These are phyloP conservation scores for Diutina rugosa DNA, from an alignment of 1,139 yeast genomes.

Conservation along the genomic window DNA sequence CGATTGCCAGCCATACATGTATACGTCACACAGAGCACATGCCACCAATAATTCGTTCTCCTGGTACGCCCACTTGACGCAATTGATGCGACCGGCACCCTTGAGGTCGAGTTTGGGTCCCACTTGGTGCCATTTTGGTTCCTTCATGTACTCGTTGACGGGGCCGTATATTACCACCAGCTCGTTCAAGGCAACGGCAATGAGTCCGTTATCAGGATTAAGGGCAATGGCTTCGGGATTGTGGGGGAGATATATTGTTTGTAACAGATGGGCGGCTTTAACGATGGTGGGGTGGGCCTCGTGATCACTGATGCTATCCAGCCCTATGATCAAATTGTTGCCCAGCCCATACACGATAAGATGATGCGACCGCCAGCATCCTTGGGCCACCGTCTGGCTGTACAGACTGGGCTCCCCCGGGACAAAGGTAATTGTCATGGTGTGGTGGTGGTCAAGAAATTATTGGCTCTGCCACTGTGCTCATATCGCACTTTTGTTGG, in stretches of 20 bases:
- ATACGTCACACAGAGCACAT: conserved; percentile 30
- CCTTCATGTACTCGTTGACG: conserved; percentile 26
- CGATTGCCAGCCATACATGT: conserved; percentile 40
- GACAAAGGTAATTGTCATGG: conserved; percentile 54
- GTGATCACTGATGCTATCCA: neutral
- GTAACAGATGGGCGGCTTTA: conserved; percentile 22
- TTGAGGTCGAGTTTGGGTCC: neutral
- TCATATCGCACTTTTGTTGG: neutral
- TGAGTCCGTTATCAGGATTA: conserved; percentile 42
- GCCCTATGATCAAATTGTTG: conserved; percentile 55
- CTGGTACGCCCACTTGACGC: conserved; percentile 54
- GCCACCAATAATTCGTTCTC: conserved; percentile 54
- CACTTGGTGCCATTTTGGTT: conserved; percentile 32
- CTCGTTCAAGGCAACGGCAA: conserved; percentile 31
- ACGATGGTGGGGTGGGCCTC: neutral
- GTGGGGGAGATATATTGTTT: conserved; percentile 57
- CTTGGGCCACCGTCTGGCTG: conserved; percentile 44
- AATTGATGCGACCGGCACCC: conserved; percentile 18
- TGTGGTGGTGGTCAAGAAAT: neutral
- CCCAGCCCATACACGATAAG: conserved; percentile 77
- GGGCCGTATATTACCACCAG: conserved; percentile 29
- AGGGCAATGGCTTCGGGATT: conserved; percentile 62
- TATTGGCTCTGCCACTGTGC: neutral
- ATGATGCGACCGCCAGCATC: conserved; percentile 55
- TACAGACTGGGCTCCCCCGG: conserved; percentile 76